phyloP scores from a whole-genome alignment of 1,284 basidiomycete genomes.

The Ceratobasidium sp. region DNA sequence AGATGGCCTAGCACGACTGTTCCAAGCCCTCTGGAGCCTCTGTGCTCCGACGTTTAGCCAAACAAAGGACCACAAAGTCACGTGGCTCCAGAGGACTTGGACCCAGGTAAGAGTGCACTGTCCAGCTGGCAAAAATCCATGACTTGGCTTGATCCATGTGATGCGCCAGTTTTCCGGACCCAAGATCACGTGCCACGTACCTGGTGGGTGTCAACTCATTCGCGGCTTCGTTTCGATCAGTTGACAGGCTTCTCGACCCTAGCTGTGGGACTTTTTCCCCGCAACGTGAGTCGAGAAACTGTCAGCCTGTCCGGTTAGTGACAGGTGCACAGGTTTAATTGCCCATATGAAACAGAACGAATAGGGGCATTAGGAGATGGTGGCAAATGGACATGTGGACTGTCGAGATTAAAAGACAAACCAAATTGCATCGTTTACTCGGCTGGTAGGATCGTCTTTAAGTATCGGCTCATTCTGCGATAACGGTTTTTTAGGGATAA shows the following conservation, averaged over 20 bases:
- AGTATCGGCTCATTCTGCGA: no score
- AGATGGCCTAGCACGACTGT: background rate
- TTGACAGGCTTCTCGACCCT: background rate
- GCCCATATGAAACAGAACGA: constrained; percentile 51
- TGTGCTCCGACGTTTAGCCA: no score
- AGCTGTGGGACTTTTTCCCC: constrained; percentile 52
- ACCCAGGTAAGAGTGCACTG: background rate
- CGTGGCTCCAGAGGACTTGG: no score
- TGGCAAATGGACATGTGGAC: constrained; percentile 52
- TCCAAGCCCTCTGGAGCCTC: background rate
- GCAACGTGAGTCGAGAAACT: constrained; percentile 37
- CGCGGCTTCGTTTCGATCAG: background rate
- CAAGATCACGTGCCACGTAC: constrained; percentile 10
- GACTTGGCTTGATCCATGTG: no score
- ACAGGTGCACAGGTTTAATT: constrained; percentile 48
- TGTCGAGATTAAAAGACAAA: constrained; percentile 49
- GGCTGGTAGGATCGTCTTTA: constrained; percentile 51
- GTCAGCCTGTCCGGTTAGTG: background rate
- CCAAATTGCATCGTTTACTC: constrained; percentile 50
- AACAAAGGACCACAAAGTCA: no score
- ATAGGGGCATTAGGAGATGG: constrained; percentile 49
- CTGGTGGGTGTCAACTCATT: background rate
- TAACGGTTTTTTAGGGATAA: constrained; percentile 51
- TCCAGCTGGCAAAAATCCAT: background rate
- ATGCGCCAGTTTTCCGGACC: constrained; percentile 15